Evolutionary conservation across 2,329 filamentous ascomycete species (phyloP), one percentile per base, ranked within the genome.

Genomic region (Pleoardoris graminearum): DNA sequence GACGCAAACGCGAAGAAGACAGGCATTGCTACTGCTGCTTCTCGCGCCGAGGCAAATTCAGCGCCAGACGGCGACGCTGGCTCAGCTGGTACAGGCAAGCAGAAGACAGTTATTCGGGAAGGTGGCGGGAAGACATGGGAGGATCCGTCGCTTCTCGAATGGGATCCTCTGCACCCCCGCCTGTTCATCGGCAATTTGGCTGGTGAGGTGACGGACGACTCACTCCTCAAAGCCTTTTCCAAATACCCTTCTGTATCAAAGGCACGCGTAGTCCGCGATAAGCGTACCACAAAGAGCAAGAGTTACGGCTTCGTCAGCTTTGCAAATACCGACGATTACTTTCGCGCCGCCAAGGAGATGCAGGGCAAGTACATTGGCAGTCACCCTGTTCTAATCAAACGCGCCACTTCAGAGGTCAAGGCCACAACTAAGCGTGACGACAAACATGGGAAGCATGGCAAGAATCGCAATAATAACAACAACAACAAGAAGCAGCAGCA

Each of bases 301-400:
- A 94, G 93, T 0, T 99, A 90, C 70, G 94, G 94, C 2, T 99
- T 99, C 69, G 92, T 99, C 50, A 94, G 90, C 74, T 97, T 99
- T 76, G 88, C 87, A 65, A 90, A 97, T 69, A 90, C 91, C 25
- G 94, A 99, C 72, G 92, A 97, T 68, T 97, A 95, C 73, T 97
- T 99, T 80, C 85, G 90, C 66, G 93, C 94, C 1, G 93, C 91
- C 66, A 91, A 94, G 77, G 93, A 97, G 77, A 97, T 97, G 94
- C 90, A 97, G 68, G 92, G 92, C 64, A 97, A 99, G 77, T 99
- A 99, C 76, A 97, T 99, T 70, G 93, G 96, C 66, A 97, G 91
- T 72, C 94, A 97, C 74, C 94, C 94, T 0, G 90, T 97, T 23
- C 79, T 90, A 22, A 83, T 97, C 61, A 87, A 89, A 73, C 90